Evolutionary conservation across 768 basidiomycete genomes (phyloP).

Genomic region (Lactarius deliciosus): DNA sequence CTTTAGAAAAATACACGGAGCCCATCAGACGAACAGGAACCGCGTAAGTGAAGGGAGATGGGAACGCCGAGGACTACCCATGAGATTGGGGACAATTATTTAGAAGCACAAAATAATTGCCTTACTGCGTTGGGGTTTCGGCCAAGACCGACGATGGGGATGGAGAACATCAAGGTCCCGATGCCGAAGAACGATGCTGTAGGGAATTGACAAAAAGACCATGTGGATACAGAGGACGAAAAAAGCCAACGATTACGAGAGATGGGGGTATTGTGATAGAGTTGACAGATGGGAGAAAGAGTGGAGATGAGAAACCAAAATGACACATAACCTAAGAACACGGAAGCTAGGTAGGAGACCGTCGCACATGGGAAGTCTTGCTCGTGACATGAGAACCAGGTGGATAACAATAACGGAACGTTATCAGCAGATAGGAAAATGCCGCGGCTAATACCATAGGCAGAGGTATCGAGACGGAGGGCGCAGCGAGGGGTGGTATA

Average conservation of each 20-base stretch:
- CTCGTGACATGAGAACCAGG: background rate
- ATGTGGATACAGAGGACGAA: constrained; percentile 4
- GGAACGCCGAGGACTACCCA: constrained; percentile 19
- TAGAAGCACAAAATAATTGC: constrained; percentile 14
- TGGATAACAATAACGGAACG: background rate
- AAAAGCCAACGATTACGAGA: background rate
- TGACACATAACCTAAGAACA: background rate
- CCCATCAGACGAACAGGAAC: constrained; percentile 16
- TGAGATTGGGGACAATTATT: background rate
- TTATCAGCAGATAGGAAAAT: background rate
- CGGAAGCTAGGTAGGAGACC: background rate
- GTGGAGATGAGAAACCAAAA: constrained; percentile 1
- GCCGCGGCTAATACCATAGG: background rate
- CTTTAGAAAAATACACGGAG: constrained; percentile 7
- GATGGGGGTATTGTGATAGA: background rate
- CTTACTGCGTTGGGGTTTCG: constrained; percentile 4
- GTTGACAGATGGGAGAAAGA: background rate
- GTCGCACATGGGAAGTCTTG: background rate
- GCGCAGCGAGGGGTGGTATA: background rate
- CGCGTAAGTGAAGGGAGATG: constrained; percentile 6
- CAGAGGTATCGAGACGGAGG: background rate
- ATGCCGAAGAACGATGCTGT: background rate
- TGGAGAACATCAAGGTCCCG: background rate
- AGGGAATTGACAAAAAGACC: constrained; percentile 3
- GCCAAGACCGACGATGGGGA: constrained; percentile 11